Percentiles rank a stretch among this genome's conserved stretches.
Conservation (phyloP, 768 basidiomycete species). For the Mycena albidolilacea region DNA sequence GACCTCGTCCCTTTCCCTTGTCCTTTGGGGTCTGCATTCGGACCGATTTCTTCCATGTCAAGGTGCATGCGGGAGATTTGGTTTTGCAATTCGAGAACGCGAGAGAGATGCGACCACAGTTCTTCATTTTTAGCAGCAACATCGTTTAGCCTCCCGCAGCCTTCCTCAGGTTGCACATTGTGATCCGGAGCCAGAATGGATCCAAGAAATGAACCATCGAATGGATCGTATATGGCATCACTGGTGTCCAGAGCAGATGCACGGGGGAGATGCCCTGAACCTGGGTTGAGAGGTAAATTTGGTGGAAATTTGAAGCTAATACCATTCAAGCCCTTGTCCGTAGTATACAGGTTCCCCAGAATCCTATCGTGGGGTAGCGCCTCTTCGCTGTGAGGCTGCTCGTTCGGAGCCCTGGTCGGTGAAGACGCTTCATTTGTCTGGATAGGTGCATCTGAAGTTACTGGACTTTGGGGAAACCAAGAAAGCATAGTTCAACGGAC, state of each 20-base stretch:
- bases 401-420: neutral
- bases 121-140: slow-evolving; percentile 58
- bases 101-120: slow-evolving; percentile 77
- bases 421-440: neutral
- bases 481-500: slow-evolving; percentile 19
- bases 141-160: slow-evolving; percentile 27
- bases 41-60: slow-evolving; percentile 79
- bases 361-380: slow-evolving; percentile 33
- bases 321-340: slow-evolving; percentile 25
- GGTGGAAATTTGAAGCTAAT: slow-evolving; percentile 18
- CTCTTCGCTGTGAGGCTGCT: neutral
- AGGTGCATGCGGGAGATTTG: slow-evolving; percentile 81
- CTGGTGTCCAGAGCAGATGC: slow-evolving; percentile 8
- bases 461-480: slow-evolving; percentile 33
- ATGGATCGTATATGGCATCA: slow-evolving; percentile 59
- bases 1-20: slow-evolving; percentile 50
- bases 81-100: slow-evolving; percentile 79
- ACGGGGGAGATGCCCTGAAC: slow-evolving; percentile 11
- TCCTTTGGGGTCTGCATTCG: slow-evolving; percentile 54
- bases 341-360: slow-evolving; percentile 25
- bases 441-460: slow-evolving; percentile 16
- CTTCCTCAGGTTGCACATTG: slow-evolving; percentile 34
- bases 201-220: slow-evolving; percentile 62
- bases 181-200: slow-evolving; percentile 45
- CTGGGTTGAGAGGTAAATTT: slow-evolving; percentile 11